Evolutionary conservation across 2,329 filamentous ascomycete species (phyloP).

Genomic region (Phialophora verrucosa): DNA sequence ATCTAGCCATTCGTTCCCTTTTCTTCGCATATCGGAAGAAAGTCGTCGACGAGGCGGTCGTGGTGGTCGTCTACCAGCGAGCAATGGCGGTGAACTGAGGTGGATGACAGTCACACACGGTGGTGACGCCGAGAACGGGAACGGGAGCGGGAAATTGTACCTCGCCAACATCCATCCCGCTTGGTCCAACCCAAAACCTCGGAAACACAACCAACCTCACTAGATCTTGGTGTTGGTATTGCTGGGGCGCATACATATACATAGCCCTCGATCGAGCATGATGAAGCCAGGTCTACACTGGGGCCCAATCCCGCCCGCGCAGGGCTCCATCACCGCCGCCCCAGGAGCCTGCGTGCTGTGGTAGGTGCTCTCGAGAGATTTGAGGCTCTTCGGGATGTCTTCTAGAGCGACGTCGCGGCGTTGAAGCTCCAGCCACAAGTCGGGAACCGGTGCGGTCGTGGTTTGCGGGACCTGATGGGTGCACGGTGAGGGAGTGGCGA

Average conservation of each 20-base stretch:
- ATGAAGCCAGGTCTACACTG: neutral
- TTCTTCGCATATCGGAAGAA: too few relatives aligned
- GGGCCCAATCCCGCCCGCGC: neutral
- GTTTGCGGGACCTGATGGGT: neutral
- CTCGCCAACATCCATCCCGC: constrained; percentile 15
- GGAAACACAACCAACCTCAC: constrained; percentile 7
- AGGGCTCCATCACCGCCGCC: neutral
- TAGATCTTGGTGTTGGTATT: neutral
- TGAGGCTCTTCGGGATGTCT: constrained; percentile 21
- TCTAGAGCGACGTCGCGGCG: constrained; percentile 5
- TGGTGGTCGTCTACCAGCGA: too few relatives aligned
- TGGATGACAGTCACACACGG: neutral
- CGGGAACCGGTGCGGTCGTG: neutral
- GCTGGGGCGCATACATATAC: neutral
- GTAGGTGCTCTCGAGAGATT: constrained; percentile 1
- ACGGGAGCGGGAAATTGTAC: constrained; percentile 7
- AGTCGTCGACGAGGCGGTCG: too few relatives aligned
- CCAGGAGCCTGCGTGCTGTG: neutral
- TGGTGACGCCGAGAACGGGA: neutral
- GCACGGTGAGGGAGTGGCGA: neutral
- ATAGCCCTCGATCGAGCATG: neutral
- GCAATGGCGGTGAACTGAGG: neutral
- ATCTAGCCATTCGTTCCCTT: neutral
- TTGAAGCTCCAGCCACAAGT: neutral
- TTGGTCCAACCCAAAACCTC: constrained; percentile 1